These are phyloP conservation scores for Neurospora sp. DNA, from an alignment of 495 filamentous ascomycete species.

Conservation along the genomic window DNA sequence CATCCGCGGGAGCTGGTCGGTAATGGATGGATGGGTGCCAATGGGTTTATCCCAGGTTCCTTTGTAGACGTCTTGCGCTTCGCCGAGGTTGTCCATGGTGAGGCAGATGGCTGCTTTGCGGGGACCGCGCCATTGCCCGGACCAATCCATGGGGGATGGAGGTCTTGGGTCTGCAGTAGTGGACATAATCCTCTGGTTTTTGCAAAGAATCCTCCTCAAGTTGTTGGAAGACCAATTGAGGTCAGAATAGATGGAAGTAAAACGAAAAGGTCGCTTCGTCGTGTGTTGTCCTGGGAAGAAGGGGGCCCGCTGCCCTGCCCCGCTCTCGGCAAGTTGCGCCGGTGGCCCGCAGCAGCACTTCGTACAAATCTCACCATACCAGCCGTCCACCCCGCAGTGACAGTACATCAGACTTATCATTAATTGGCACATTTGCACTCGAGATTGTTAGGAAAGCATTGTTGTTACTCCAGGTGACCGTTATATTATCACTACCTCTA, in stretches of 20 bases:
- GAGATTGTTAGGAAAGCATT: too few species aligned
- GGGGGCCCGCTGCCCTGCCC: too few species aligned
- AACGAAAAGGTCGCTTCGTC: too few species aligned
- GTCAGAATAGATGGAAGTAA: too few species aligned
- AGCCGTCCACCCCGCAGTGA: too few species aligned
- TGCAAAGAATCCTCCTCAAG: background rate
- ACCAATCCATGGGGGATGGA: background rate
- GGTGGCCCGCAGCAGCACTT: too few species aligned
- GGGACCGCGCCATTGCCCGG: conserved; percentile 15
- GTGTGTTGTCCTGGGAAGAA: too few species aligned
- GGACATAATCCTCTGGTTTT: background rate
- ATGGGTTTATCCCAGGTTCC: conserved; percentile 17
- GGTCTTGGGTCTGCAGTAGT: background rate
- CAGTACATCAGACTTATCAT: too few species aligned
- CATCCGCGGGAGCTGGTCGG: conserved; percentile 22
- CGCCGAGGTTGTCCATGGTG: conserved; percentile 31
- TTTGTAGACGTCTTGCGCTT: conserved; percentile 25
- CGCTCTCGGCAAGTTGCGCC: too few species aligned
- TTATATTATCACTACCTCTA: background rate
- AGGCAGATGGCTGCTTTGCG: conserved; percentile 23
- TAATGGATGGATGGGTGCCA: conserved; percentile 21
- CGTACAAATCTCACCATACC: too few species aligned
- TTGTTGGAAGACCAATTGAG: background rate
- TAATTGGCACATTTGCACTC: too few species aligned
- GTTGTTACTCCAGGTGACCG: background rate